A percentile compares a stretch with the other conserved stretches of the same genome.
Conservation (phyloP, 2,329 filamentous ascomycete genomes). For the Cladosporium halotolerans region DNA sequence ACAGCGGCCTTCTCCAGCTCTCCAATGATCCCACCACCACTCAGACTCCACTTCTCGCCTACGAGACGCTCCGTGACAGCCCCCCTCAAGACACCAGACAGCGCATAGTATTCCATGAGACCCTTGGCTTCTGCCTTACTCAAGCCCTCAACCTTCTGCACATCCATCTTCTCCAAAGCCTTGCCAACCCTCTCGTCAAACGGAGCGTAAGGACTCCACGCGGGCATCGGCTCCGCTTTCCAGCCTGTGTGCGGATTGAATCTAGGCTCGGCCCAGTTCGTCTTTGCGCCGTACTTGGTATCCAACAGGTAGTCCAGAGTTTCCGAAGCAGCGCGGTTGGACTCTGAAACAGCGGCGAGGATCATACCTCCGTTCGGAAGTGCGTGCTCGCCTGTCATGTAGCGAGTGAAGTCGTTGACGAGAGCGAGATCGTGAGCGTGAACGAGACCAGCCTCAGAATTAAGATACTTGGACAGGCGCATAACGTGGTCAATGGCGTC, state of each 20-base stretch:
- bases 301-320: slow-evolving; percentile 50
- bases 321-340: slow-evolving; percentile 59
- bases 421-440: slow-evolving; percentile 81
- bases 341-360: slow-evolving; percentile 66
- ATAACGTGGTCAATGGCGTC: slow-evolving; percentile 81
- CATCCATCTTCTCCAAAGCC: slow-evolving; percentile 34
- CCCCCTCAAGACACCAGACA: slow-evolving; percentile 70
- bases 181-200: slow-evolving; percentile 50
- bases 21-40: slow-evolving; percentile 73
- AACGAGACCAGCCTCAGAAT: slow-evolving; percentile 62
- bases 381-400: slow-evolving; percentile 53
- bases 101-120: slow-evolving; percentile 89
- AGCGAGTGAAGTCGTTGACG: slow-evolving; percentile 66
- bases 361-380: slow-evolving; percentile 71
- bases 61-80: slow-evolving; percentile 65
- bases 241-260: slow-evolving; percentile 32
- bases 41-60: slow-evolving; percentile 75
- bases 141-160: slow-evolving; percentile 59
- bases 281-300: slow-evolving; percentile 48
- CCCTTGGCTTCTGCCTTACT: slow-evolving; percentile 67
- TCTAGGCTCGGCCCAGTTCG: slow-evolving; percentile 37
- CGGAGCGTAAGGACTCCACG: slow-evolving; percentile 47
- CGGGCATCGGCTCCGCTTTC: slow-evolving; percentile 26
- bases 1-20: slow-evolving; percentile 70
- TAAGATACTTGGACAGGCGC: slow-evolving; percentile 68